These are phyloP conservation scores for Tylopilus sp. DNA, from an alignment of 1,284 basidiomycete genomes.

Conservation along the genomic window DNA sequence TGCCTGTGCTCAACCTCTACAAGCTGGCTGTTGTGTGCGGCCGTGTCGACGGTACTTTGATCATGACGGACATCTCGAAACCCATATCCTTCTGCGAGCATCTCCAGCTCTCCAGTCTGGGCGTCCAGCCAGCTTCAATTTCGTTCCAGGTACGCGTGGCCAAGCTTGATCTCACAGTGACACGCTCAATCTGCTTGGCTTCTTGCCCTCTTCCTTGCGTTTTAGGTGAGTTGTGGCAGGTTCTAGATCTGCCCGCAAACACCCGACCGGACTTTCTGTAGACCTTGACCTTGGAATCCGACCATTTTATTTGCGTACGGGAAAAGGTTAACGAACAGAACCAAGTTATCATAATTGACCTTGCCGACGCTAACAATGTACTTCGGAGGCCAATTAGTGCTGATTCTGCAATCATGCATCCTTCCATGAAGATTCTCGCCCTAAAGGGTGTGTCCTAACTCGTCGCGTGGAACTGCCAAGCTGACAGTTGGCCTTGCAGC, in stretches of 20 bases:
- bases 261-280: constrained; percentile 30
- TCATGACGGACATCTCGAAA: constrained; percentile 53
- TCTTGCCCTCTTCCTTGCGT: constrained; percentile 4
- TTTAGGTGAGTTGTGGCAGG: constrained; percentile 18
- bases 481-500: constrained; percentile 47
- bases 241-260: background rate
- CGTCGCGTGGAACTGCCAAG: background rate
- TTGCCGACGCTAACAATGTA: constrained; percentile 93
- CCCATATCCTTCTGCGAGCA: constrained; percentile 84
- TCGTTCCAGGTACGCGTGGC: constrained; percentile 81
- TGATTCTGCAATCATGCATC: constrained; percentile 99
- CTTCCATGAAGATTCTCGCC: constrained; percentile 94
- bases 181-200: constrained; percentile 28
- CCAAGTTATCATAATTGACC: constrained; percentile 97
- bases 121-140: constrained; percentile 94
- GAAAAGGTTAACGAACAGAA: constrained; percentile 89
- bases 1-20: constrained; percentile 14
- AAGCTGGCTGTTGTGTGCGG: constrained; percentile 17
- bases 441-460: constrained; percentile 68
- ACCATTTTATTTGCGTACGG: constrained; percentile 93
- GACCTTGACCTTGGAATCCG: constrained; percentile 93
- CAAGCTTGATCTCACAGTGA: constrained; percentile 24
- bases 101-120: constrained; percentile 92
- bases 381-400: constrained; percentile 95
- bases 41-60: constrained; percentile 18